Evolutionary conservation across 2,329 filamentous ascomycete genomes (phyloP).

Genomic region (Colletotrichum acutatum): DNA sequence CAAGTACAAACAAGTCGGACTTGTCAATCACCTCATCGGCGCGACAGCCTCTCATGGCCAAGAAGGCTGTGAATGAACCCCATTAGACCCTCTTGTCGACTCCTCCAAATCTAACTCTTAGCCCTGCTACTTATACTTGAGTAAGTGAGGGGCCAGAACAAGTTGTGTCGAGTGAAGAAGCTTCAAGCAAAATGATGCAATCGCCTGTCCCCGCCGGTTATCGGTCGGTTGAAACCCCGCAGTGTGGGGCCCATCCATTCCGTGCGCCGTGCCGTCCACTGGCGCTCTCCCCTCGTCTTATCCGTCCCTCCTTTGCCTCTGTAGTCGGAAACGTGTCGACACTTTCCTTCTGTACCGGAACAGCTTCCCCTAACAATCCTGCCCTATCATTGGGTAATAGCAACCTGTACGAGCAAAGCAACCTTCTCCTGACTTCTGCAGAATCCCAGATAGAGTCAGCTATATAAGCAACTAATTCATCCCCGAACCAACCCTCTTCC

Average conservation of each 20-base stretch:
- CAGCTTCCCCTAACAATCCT: neutral
- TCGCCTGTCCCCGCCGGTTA: constrained; percentile 27
- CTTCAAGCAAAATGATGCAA: constrained; percentile 26
- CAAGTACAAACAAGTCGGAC: neutral
- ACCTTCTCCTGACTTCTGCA: neutral
- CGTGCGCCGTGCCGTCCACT: constrained; percentile 25
- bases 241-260: constrained; percentile 28
- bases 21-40: constrained; percentile 12
- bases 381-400: neutral
- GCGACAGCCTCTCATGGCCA: neutral
- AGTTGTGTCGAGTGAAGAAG: neutral
- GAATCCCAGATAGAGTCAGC: neutral
- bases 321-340: constrained; percentile 29
- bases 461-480: neutral
- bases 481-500: neutral
- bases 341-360: constrained; percentile 2
- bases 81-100: neutral
- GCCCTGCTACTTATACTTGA: neutral
- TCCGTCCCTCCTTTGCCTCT: constrained; percentile 13
- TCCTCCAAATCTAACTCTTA: neutral
- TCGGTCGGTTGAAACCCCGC: constrained; percentile 32
- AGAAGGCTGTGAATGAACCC: neutral
- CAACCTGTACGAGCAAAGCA: neutral
- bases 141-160: neutral
- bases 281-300: constrained; percentile 26